Conservation (phyloP, 164 flowering plant genomes). For the Kalanchoe fedtschenkoi region DNA sequence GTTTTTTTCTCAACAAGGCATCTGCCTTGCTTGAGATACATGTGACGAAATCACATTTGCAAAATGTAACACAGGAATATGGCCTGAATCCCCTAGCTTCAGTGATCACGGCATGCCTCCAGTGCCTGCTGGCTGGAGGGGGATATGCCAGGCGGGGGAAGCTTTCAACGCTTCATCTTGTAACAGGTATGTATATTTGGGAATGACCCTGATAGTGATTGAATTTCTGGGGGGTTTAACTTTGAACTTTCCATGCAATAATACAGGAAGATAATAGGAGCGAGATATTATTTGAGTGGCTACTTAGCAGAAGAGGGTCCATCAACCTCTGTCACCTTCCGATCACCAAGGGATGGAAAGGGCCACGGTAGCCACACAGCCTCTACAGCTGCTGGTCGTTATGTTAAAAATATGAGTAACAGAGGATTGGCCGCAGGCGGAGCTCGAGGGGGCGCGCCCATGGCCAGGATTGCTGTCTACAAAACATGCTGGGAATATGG, state of each 20-base stretch:
- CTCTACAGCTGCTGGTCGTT: conserved; percentile 74
- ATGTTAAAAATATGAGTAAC: conserved; percentile 47
- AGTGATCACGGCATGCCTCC: conserved; percentile 60
- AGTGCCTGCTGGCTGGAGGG: conserved; percentile 65
- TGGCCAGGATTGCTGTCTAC: conserved; percentile 70
- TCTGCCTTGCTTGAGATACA: not conserved
- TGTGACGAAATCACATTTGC: not conserved
- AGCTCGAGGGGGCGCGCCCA: conserved; percentile 83
- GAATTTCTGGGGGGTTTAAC: not conserved
- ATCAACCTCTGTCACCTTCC: conserved; percentile 21
- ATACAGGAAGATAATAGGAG: conserved; percentile 72
- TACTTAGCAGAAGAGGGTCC: conserved; percentile 50
- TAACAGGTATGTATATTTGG: conserved; percentile 46
- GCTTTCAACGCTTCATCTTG: conserved; percentile 62
- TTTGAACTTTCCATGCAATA: not conserved
- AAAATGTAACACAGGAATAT: conserved; percentile 43
- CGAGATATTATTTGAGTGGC: conserved; percentile 58
- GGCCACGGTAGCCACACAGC: conserved; percentile 94
- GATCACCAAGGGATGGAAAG: conserved; percentile 65
- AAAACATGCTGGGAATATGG: conserved; percentile 79
- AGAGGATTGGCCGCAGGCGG: conserved; percentile 61
- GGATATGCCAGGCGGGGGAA: conserved; percentile 61
- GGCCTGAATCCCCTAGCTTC: conserved; percentile 85
- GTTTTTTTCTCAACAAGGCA: not conserved
- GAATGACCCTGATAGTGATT: not conserved